Evolutionary conservation across 2,329 filamentous ascomycete species (phyloP).

Genomic region (Fusarium keratoplasticum): DNA sequence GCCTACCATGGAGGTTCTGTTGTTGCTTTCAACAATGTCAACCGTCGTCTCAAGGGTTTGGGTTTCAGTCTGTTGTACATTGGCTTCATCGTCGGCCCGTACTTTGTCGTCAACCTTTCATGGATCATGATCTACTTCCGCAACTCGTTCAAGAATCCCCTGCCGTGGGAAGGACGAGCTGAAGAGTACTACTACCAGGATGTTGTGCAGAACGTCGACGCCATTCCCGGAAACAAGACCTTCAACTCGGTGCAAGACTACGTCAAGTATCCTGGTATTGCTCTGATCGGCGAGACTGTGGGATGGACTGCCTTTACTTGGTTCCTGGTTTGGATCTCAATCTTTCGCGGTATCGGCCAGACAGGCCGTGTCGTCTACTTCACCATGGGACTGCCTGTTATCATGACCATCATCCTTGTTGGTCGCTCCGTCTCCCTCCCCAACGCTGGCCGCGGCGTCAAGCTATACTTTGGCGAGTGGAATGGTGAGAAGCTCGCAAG

Average conservation of each 20-base stretch:
- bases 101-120: slow-evolving; percentile 67
- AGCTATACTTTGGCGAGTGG: slow-evolving; percentile 59
- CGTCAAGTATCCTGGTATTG: slow-evolving; percentile 58
- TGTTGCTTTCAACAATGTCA: slow-evolving; percentile 65
- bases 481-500: slow-evolving; percentile 61
- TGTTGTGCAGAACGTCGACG: slow-evolving; percentile 61
- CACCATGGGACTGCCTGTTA: slow-evolving; percentile 70
- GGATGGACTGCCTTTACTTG: slow-evolving; percentile 69
- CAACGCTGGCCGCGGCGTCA: slow-evolving; percentile 64
- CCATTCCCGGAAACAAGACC: slow-evolving; percentile 53
- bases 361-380: slow-evolving; percentile 71
- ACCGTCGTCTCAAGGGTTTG: slow-evolving; percentile 64
- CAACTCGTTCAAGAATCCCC: slow-evolving; percentile 64
- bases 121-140: slow-evolving; percentile 72
- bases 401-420: slow-evolving; percentile 67
- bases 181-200: slow-evolving; percentile 64
- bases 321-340: slow-evolving; percentile 70
- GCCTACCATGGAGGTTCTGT: slow-evolving; percentile 67
- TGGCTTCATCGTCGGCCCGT: slow-evolving; percentile 66
- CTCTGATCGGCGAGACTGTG: slow-evolving; percentile 66
- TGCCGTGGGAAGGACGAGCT: slow-evolving; percentile 64
- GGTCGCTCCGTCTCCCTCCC: slow-evolving; percentile 65
- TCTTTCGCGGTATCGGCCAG: slow-evolving; percentile 68
- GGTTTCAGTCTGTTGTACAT: slow-evolving; percentile 65
- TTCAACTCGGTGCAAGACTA: slow-evolving; percentile 55